A percentile compares a stretch with the other conserved stretches of the same genome.
Evolutionary conservation across 2,329 filamentous ascomycete genomes (phyloP).

Genomic region (Leptodontidium sp.): DNA sequence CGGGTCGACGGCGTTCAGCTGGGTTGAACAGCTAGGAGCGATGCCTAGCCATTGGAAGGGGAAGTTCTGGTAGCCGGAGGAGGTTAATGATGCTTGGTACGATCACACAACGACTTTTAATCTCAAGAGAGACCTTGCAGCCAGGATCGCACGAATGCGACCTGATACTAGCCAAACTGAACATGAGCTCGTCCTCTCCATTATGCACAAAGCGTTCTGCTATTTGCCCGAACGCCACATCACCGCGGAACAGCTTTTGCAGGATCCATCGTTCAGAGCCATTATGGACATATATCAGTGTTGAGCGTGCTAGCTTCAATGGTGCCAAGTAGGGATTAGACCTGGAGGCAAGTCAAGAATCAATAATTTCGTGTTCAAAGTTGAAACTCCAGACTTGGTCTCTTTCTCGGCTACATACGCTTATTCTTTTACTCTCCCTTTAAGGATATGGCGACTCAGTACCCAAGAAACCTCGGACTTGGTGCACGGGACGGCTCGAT

Average conservation of each 20-base stretch:
- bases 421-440: no score
- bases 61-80: not conserved
- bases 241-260: not conserved
- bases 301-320: not conserved
- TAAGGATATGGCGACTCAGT: no score
- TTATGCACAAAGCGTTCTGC: constrained; percentile 29
- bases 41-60: constrained; percentile 29
- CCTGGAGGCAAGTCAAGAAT: no score
- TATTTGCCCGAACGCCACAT: constrained; percentile 19
- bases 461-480: no score
- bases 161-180: constrained; percentile 26
- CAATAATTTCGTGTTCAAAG: no score
- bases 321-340: no score
- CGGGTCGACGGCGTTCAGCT: not conserved
- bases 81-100: constrained; percentile 29
- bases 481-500: no score
- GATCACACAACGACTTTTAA: constrained; percentile 23
- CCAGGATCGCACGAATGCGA: constrained; percentile 11
- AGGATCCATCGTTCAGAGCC: not conserved
- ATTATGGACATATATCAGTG: not conserved
- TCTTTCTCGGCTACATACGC: no score
- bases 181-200: constrained; percentile 19
- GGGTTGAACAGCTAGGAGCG: constrained; percentile 14
- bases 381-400: no score
- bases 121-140: constrained; percentile 13